phyloP scores from a whole-genome alignment of 1,284 basidiomycete species.

The Irpex lacteus region DNA sequence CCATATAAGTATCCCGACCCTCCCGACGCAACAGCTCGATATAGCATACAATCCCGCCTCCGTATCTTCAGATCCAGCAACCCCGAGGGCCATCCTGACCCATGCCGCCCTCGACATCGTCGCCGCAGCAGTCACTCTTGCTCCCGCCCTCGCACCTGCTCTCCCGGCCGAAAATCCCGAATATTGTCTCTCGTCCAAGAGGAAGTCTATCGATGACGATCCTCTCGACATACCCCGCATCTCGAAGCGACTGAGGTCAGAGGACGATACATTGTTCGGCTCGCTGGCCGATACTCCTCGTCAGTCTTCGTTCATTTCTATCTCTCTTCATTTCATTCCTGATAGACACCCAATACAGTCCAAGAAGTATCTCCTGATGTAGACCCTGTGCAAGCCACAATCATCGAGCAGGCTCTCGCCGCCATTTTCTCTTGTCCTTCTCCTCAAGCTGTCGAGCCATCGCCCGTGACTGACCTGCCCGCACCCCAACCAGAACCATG shows the following conservation, averaged over 20 bases:
- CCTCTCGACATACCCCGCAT: slow-evolving; percentile 1
- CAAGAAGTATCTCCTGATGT: background rate
- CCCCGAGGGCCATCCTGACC: slow-evolving; percentile 11
- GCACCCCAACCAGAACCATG: slow-evolving; percentile 1
- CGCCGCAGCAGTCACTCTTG: slow-evolving; percentile 13
- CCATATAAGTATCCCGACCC: background rate
- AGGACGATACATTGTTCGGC: slow-evolving; percentile 12
- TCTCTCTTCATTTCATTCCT: background rate
- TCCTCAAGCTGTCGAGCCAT: slow-evolving; percentile 1
- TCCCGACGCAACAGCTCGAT: background rate
- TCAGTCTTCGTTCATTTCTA: background rate
- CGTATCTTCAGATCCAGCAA: slow-evolving; percentile 7
- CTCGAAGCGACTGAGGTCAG: slow-evolving; percentile 9
- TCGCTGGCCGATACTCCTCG: slow-evolving; percentile 1
- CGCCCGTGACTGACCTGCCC: background rate
- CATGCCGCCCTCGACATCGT: slow-evolving; percentile 6
- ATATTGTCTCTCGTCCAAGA: slow-evolving; percentile 15
- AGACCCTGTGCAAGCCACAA: background rate
- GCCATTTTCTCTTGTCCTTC: slow-evolving; percentile 4
- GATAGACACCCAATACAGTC: background rate
- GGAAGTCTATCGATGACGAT: slow-evolving; percentile 13
- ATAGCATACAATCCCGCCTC: background rate
- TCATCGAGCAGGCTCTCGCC: slow-evolving; percentile 14
- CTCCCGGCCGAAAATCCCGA: slow-evolving; percentile 9
- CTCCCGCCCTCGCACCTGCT: slow-evolving; percentile 11